Conservation (phyloP, 2,329 filamentous ascomycete genomes). For the Fusarium sp. region DNA sequence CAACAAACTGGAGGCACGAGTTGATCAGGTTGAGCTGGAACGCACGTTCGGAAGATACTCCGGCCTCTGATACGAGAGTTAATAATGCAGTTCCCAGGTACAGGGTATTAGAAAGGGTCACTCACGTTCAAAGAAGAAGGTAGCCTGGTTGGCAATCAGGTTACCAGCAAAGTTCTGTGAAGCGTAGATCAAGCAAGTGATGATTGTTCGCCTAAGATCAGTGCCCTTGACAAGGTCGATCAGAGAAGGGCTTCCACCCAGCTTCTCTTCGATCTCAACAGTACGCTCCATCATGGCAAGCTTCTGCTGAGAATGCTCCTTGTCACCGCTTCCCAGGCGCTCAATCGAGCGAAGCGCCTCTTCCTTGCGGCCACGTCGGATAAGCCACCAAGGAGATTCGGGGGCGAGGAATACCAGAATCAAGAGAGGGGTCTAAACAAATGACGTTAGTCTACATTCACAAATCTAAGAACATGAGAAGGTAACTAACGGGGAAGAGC, state of each 20-base stretch:
- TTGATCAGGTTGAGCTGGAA: constrained; percentile 76
- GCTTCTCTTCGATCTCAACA: constrained; percentile 64
- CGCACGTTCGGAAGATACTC: constrained; percentile 66
- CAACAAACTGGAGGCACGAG: constrained; percentile 72
- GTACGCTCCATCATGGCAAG: constrained; percentile 71
- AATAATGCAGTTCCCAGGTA: background rate
- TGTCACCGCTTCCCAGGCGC: constrained; percentile 59
- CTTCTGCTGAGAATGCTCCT: constrained; percentile 51
- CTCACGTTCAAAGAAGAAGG: constrained; percentile 68
- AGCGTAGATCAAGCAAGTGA: constrained; percentile 70
- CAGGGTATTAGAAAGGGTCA: background rate
- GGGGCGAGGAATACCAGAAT: constrained; percentile 66
- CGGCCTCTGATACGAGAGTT: constrained; percentile 66
- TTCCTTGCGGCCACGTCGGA: constrained; percentile 61
- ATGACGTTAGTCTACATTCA: background rate
- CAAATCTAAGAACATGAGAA: accelerated
- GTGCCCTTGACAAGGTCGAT: constrained; percentile 70
- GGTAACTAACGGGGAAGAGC: constrained; percentile 63
- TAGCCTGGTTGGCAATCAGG: constrained; percentile 73
- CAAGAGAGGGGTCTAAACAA: constrained; percentile 60
- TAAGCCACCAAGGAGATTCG: constrained; percentile 69
- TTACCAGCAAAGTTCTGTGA: constrained; percentile 73
- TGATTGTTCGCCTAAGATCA: constrained; percentile 67
- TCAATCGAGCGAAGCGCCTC: constrained; percentile 61
- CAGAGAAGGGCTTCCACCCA: constrained; percentile 59